Conservation (phyloP, 1,284 basidiomycete genomes). For the Cryptococcus sp. region DNA sequence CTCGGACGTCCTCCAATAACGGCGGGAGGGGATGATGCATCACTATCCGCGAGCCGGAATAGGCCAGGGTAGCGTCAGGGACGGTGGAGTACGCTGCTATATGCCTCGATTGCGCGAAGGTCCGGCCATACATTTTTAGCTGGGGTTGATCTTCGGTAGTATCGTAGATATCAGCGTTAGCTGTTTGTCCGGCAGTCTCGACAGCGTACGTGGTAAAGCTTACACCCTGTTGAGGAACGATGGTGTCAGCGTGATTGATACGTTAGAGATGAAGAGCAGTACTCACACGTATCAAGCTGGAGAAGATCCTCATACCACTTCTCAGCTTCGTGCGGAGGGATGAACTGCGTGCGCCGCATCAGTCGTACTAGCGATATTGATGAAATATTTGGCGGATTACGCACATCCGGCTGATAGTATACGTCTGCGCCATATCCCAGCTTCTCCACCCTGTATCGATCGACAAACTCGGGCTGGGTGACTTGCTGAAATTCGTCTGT, state of each 20-base stretch:
- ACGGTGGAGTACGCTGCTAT: constrained; percentile 58
- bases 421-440: constrained; percentile 50
- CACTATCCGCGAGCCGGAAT: constrained; percentile 54
- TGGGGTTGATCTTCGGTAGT: constrained; percentile 54
- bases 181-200: no score
- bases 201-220: neutral
- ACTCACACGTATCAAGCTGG: constrained; percentile 53
- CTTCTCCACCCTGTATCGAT: constrained; percentile 27
- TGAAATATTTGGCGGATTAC: no score
- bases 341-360: constrained; percentile 41
- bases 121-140: constrained; percentile 60
- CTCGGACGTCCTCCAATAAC: constrained; percentile 52
- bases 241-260: constrained; percentile 3
- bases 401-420: constrained; percentile 52
- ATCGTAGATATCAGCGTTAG: no score
- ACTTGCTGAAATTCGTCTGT: constrained; percentile 42
- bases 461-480: constrained; percentile 28
- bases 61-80: constrained; percentile 53
- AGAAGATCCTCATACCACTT: constrained; percentile 55
- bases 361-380: no score
- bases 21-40: constrained; percentile 57
- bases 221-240: constrained; percentile 32
- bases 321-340: constrained; percentile 42
- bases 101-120: constrained; percentile 56
- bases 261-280: neutral